Evolutionary conservation across 2,329 filamentous ascomycete species (phyloP), one percentile per base, ranked within the genome.

Genomic region (Byssochlamys sp.): DNA sequence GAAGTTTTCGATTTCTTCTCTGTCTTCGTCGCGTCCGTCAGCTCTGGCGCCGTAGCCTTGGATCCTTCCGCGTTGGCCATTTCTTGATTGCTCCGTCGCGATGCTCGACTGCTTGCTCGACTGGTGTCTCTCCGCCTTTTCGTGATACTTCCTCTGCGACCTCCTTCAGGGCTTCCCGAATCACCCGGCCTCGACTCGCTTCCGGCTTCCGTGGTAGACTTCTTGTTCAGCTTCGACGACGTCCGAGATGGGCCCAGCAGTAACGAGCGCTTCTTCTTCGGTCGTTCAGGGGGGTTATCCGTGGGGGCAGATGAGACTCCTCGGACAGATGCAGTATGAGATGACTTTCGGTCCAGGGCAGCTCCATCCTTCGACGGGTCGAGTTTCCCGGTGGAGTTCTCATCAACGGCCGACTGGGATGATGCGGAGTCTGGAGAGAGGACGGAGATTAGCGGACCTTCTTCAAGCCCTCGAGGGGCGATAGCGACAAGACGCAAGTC

Each of bases 71-170:
- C 65, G 57, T 65, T 70, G 49, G 68, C 63, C 35, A 61, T 63
- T 54, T 71, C 66, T 57, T 71, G 69, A 39, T 71, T 71, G 57
- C 69, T 61, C 57, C 69, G 70, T 62, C 71, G 74, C 57, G 73
- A 73, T 58, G 70, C 66, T 60, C 69, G 69, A 60, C 73, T 84
- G 75, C 84, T 89, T 64, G 83, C 84, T 60, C 83, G 80, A 73
- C 85, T 89, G 65, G 84, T 83, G 74, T 87, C 87, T 67, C 84
- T 79, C 66, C 82, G 80, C 63, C 81, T 78, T 61, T 80, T 84
- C 57, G 84, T 74, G 65, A 86, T 83, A 73, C 85, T 88, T 63
- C 79, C 84, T 72, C 84, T 87, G 53, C 86, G 88, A 63, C 80
- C 79, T 59, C 81, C 80, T 63, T 82, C 81, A 65, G 85, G 83